These are phyloP conservation scores for Neurospora terricola DNA, from an alignment of 495 filamentous ascomycete genomes.

Conservation along the genomic window DNA sequence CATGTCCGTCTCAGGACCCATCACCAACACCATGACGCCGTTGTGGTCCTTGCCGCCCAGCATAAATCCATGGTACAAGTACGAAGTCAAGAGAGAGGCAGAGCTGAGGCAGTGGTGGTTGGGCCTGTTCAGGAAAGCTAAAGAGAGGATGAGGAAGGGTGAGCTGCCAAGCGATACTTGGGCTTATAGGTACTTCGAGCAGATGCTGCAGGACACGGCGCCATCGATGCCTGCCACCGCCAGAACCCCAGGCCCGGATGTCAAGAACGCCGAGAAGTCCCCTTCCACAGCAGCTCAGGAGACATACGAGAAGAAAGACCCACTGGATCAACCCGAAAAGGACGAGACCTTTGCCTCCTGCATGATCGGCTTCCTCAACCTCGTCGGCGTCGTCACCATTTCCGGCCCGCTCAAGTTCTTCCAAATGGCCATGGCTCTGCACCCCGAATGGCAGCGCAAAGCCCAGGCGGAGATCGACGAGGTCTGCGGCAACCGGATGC, in stretches of 20 bases:
- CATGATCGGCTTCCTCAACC: constrained; percentile 39
- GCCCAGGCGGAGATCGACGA: constrained; percentile 50
- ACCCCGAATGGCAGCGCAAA: constrained; percentile 38
- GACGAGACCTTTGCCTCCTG: constrained; percentile 37
- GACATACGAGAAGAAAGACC: constrained; percentile 20
- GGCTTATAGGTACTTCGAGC: constrained; percentile 37
- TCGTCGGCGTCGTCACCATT: constrained; percentile 40
- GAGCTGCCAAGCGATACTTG: constrained; percentile 33
- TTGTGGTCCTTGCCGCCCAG: constrained; percentile 31
- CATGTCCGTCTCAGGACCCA: constrained; percentile 39
- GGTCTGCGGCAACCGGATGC: constrained; percentile 43
- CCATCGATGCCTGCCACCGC: not conserved
- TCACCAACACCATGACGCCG: constrained; percentile 38
- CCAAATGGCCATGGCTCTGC: constrained; percentile 38
- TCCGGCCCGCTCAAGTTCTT: constrained; percentile 38
- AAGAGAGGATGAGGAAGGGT: constrained; percentile 27
- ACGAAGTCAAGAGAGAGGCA: constrained; percentile 30
- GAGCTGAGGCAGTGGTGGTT: constrained; percentile 37
- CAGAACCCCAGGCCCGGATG: not conserved
- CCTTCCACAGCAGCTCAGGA: not conserved
- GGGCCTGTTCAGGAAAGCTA: constrained; percentile 28
- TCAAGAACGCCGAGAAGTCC: not conserved
- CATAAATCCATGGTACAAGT: constrained; percentile 37
- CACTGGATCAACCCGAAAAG: constrained; percentile 26
- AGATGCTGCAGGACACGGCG: constrained; percentile 15